These are phyloP conservation scores for Dothideomycetes sp. DNA, from an alignment of 2,329 filamentous ascomycete genomes.

Conservation along the genomic window DNA sequence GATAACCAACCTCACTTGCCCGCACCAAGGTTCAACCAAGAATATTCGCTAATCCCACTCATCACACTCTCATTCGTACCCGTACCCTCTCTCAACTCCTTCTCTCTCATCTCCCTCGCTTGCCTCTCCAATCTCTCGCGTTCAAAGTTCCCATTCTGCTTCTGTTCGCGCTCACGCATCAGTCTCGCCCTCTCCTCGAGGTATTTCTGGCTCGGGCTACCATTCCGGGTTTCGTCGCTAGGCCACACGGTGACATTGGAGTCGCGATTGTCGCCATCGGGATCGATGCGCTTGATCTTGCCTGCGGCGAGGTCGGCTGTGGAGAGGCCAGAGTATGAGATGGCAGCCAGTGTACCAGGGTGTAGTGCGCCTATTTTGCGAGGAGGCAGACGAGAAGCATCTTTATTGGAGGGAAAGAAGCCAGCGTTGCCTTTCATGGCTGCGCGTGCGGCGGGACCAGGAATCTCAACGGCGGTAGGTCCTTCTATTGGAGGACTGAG, in stretches of 20 bases:
- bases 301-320: too few species aligned
- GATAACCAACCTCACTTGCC: not conserved
- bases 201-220: not conserved
- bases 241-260: constrained; percentile 32
- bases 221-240: constrained; percentile 8
- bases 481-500: constrained; percentile 3
- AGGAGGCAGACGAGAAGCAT: not conserved
- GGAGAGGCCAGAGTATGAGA: too few species aligned
- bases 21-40: not conserved
- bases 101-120: not conserved
- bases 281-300: not conserved
- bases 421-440: constrained; percentile 43
- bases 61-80: not conserved
- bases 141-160: not conserved
- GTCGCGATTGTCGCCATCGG: constrained; percentile 43
- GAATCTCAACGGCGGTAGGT: constrained; percentile 4
- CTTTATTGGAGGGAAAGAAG: constrained; percentile 19
- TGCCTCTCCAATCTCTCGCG: not conserved
- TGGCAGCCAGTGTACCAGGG: constrained; percentile 4
- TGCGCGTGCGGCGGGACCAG: constrained; percentile 15
- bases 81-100: not conserved
- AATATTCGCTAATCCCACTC: not conserved
- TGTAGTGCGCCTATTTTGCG: constrained; percentile 6
- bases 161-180: too few species aligned
- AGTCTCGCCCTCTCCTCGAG: not conserved